Evolutionary conservation across 192 early-diverging fungal genomes (phyloP).

Genomic region (Entrophospora sp.): DNA sequence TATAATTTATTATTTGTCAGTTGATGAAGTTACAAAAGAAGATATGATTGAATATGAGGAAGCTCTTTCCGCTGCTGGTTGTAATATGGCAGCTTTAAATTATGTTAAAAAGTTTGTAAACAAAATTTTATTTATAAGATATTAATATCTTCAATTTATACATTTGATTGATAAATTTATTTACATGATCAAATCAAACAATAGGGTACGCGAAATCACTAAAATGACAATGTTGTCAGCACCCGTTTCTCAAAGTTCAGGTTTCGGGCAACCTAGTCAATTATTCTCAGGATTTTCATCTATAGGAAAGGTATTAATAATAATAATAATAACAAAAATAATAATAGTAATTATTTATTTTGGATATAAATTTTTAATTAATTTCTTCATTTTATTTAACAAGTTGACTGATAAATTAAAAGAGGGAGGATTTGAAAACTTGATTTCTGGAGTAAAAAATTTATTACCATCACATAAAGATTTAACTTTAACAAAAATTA

Average conservation of each 20-base stretch:
- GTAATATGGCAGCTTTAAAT: constrained; percentile 60
- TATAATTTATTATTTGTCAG: constrained; percentile 77
- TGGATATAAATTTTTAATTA: neutral
- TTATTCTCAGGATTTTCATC: constrained; percentile 54
- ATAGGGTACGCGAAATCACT: constrained; percentile 46
- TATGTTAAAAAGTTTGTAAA: constrained; percentile 72
- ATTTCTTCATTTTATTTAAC: neutral
- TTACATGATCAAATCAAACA: neutral
- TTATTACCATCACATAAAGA: constrained; percentile 87
- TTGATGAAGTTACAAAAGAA: constrained; percentile 63
- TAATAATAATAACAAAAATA: too few relatives aligned
- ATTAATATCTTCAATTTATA: neutral
- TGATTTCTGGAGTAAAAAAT: constrained; percentile 88
- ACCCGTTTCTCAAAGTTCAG: constrained; percentile 31
- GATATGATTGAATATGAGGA: constrained; percentile 81
- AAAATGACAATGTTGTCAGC: constrained; percentile 51
- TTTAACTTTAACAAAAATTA: constrained; percentile 73
- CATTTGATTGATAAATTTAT: neutral
- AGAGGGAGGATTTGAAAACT: constrained; percentile 61
- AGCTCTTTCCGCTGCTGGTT: constrained; percentile 66
- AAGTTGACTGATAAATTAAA: constrained; percentile 63
- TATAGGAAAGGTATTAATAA: constrained; percentile 56
- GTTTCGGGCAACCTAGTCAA: constrained; percentile 42
- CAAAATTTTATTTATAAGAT: neutral
- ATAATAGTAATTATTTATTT: too few relatives aligned